Base-by-base conservation (phyloP, 139 green algal genomes). In the Ettlia oleoabundans region DNA sequence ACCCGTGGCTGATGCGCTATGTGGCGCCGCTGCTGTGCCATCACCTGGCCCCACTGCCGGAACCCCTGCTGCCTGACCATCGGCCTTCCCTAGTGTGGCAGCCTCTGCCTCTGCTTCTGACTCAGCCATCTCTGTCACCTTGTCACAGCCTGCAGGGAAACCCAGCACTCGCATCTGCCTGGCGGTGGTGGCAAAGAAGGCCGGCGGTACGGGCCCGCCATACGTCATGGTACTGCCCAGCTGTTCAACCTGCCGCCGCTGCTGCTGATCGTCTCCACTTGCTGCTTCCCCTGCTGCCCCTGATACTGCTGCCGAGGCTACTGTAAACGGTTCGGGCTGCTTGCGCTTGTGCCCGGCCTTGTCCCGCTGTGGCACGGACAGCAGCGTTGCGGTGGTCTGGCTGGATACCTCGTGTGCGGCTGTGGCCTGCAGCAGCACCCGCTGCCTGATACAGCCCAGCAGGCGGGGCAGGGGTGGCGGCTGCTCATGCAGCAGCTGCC, bases 391-490 rank as follows among this genome's bases (percentile, higher is more conserved):
- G 0, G 71, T 78, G 33, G 71, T 78, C 71, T 78, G 71, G 32
- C 13, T 38, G 32, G 71, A 21, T 22, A 43, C 33, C 33, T 78
- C 71, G 19, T 42, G 3, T 30, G 71, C 35, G 15, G 51, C 38
- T 0, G 32, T 24, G 33, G 71, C 47, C 47, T 47, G 47, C 47
- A 78, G 51, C 71, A 51, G 21, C 32, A 78, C 71, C 33, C 35
- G 71, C 71, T 78, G 71, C 71, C 35, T 33, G 51, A 19, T 9
- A 32, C 42, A 33, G 0, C 47, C 51, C 51, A 26, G n/a, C 21
- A 78, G 71, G 32, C 21, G 53, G 0, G 86, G 87, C 73, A 92
- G 82, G 61, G 86, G 62, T 26, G 84, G 41, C 67, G 87, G 82
- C 33, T 90, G 83, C 65, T 84, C 51, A 33, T 84, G 15, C n/a